Conservation (phyloP, 805 yeast species). For the Candida vartiovaarae region DNA sequence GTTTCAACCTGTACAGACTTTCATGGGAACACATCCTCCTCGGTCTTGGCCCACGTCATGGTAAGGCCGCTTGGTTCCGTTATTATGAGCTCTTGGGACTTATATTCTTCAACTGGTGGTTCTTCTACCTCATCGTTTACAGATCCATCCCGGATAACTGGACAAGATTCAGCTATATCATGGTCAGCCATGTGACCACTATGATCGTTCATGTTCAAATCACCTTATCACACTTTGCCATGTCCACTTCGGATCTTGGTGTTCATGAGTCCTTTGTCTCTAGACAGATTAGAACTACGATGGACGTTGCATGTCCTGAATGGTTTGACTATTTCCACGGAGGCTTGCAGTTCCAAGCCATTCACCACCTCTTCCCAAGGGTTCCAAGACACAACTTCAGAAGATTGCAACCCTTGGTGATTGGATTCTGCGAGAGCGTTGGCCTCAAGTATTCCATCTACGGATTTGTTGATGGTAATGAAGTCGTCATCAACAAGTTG, state of each 20-base stretch:
- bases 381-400: conserved; percentile 85
- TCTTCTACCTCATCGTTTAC: conserved; percentile 55
- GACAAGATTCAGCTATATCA: conserved; percentile 49
- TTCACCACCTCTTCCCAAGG: conserved; percentile 86
- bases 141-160: conserved; percentile 45
- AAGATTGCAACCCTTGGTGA: conserved; percentile 61
- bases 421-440: conserved; percentile 66
- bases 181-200: conserved; percentile 73
- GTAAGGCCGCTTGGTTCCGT: conserved; percentile 82
- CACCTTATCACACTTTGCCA: conserved; percentile 84
- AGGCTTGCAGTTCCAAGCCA: conserved; percentile 86
- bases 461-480: conserved; percentile 77
- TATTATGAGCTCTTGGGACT: conserved; percentile 72
- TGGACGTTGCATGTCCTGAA: conserved; percentile 92
- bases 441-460: conserved; percentile 79
- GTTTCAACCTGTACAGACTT: conserved; percentile 76
- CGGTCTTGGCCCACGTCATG: conserved; percentile 76
- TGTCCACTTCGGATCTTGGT: conserved; percentile 87
- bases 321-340: conserved; percentile 92
- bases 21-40: conserved; percentile 70
- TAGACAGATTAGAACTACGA: conserved; percentile 81
- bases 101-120: conserved; percentile 71
- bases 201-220: conserved; percentile 94
- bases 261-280: conserved; percentile 70
- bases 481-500: conserved; percentile 58